phyloP scores from a whole-genome alignment of 2,329 filamentous ascomycete species.

The Penicillium frequentans region DNA sequence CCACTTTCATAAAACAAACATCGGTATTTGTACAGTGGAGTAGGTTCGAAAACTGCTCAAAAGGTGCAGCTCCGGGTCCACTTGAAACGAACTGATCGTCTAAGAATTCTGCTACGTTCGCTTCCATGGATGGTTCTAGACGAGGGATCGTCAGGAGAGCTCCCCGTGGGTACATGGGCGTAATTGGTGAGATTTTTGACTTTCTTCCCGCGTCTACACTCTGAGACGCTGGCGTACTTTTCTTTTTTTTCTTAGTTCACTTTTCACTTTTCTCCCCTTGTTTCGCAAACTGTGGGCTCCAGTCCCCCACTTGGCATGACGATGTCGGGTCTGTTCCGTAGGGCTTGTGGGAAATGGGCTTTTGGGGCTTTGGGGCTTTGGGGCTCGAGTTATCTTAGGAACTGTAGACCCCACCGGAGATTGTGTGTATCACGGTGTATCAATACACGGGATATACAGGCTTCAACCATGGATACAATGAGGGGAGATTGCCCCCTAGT shows the following conservation, averaged over 20 bases:
- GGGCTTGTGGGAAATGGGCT: neutral
- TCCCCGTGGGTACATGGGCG: neutral
- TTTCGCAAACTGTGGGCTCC: neutral
- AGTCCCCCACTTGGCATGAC: neutral
- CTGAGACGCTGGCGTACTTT: conserved; percentile 18
- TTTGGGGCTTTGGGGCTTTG: neutral
- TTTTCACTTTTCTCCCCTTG: conserved; percentile 1
- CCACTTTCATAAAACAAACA: neutral
- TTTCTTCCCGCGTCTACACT: conserved; percentile 6
- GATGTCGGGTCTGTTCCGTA: neutral
- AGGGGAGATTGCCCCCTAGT: neutral
- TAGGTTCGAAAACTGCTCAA: neutral
- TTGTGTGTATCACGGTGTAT: neutral
- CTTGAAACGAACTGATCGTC: neutral
- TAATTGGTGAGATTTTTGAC: neutral
- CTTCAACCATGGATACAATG: neutral
- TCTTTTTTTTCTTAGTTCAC: conserved; percentile 4
- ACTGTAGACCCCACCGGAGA: neutral
- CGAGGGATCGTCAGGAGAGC: conserved; percentile 21
- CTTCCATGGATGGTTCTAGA: conserved; percentile 10
- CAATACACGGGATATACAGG: neutral
- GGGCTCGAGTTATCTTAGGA: neutral
- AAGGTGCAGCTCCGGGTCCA: neutral
- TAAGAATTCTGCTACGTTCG: neutral
- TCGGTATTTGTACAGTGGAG: neutral